phyloP scores from a whole-genome alignment of 2,329 filamentous ascomycete species.

The Fusarium staphyleae region DNA sequence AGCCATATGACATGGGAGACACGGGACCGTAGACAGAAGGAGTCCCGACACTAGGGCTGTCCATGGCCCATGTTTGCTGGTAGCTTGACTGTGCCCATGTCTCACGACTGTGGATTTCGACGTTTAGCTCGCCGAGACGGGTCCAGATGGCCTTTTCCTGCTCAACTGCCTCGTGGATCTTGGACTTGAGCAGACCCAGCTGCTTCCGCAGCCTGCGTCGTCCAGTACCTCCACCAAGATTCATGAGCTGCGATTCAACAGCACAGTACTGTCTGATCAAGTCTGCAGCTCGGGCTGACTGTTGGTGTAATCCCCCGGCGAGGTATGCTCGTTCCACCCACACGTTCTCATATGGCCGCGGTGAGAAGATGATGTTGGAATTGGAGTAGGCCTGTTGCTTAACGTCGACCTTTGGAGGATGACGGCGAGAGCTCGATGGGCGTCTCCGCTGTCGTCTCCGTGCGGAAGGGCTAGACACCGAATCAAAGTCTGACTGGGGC shows the following conservation, averaged over 20 bases:
- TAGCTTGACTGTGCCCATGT: conserved; percentile 47
- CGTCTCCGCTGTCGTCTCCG: conserved; percentile 21
- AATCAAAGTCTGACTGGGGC: conserved; percentile 5
- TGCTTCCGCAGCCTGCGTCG: conserved; percentile 51
- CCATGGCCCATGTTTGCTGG: conserved; percentile 20
- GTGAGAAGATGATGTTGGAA: conserved; percentile 43
- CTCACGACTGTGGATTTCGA: conserved; percentile 57
- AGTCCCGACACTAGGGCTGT: conserved; percentile 19
- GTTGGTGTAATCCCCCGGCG: conserved; percentile 49
- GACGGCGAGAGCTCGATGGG: conserved; percentile 13
- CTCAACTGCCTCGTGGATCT: conserved; percentile 53
- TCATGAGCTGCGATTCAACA: conserved; percentile 46
- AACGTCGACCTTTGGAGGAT: conserved; percentile 3
- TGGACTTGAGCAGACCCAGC: conserved; percentile 50
- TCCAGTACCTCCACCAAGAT: conserved; percentile 34
- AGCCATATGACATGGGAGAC: conserved; percentile 15
- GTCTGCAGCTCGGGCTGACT: conserved; percentile 47
- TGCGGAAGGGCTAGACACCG: background rate
- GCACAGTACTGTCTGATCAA: conserved; percentile 50
- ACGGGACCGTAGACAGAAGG: conserved; percentile 18
- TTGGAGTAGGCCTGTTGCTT: conserved; percentile 10
- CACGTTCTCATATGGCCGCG: conserved; percentile 52
- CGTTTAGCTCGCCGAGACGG: conserved; percentile 57
- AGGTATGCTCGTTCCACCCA: conserved; percentile 58
- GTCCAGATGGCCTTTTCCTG: conserved; percentile 56